Evolutionary conservation across 176 grass and related monocot species (phyloP).

Genomic region (Leersia perrieri): DNA sequence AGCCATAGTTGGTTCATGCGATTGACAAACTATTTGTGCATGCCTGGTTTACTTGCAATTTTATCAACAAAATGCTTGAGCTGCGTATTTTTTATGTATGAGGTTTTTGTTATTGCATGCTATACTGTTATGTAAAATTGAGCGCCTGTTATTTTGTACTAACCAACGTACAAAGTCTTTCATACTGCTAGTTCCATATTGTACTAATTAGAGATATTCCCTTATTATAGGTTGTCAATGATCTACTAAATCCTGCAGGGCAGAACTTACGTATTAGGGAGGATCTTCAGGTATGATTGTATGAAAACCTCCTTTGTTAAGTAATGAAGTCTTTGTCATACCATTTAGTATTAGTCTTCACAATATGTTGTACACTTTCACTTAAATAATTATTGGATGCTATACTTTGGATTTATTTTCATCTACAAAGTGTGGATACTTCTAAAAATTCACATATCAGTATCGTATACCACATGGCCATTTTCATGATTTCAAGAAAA

Average conservation of each 20-base stretch:
- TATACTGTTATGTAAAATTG: slow-evolving; percentile 9
- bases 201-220: slow-evolving; percentile 26
- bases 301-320: slow-evolving; percentile 23
- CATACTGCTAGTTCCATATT: not conserved
- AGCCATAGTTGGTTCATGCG: not conserved
- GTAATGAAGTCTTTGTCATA: slow-evolving; percentile 21
- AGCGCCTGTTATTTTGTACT: not conserved
- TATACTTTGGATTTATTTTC: not conserved
- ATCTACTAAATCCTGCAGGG: slow-evolving; percentile 81
- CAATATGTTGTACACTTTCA: slow-evolving; percentile 7
- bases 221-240: slow-evolving; percentile 65
- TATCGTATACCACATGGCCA: not conserved
- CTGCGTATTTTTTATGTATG: slow-evolving; percentile 2
- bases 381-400: not conserved
- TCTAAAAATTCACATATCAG: not conserved
- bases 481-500: not conserved
- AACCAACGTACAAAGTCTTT: not conserved
- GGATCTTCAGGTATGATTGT: slow-evolving; percentile 78
- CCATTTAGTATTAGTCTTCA: not conserved
- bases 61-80: not conserved
- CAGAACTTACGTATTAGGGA: slow-evolving; percentile 82
- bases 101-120: not conserved
- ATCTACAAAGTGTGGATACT: not conserved
- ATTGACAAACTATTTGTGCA: not conserved
- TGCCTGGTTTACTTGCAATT: slow-evolving; percentile 24